These are phyloP conservation scores for Mycena vulgaris DNA, from an alignment of 768 basidiomycete genomes.

Conservation along the genomic window DNA sequence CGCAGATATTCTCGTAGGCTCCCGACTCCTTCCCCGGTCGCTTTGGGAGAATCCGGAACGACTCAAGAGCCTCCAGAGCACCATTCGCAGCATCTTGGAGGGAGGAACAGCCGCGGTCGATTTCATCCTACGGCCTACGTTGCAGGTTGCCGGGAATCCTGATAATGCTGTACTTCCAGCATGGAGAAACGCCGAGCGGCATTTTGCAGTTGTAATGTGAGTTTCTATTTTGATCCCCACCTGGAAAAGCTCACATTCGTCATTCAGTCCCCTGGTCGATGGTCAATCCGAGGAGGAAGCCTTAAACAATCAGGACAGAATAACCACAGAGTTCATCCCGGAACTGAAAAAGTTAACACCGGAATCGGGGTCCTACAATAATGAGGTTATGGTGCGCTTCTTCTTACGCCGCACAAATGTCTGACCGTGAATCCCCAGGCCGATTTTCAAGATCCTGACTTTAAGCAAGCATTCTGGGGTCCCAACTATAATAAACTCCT, in stretches of 20 bases:
- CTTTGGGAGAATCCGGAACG: constrained; percentile 26
- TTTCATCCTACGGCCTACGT: constrained; percentile 18
- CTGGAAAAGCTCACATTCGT: constrained; percentile 11
- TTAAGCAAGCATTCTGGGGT: constrained; percentile 29
- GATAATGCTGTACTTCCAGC: constrained; percentile 27
- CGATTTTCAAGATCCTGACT: constrained; percentile 26
- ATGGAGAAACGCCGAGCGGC: constrained; percentile 24
- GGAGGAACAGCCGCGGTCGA: constrained; percentile 20
- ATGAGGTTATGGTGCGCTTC: constrained; percentile 18
- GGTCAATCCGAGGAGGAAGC: constrained; percentile 21
- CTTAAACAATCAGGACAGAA: constrained; percentile 20
- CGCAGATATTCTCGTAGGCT: constrained; percentile 11
- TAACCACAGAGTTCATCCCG: constrained; percentile 25
- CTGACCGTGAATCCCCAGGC: constrained; percentile 20
- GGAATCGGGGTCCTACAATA: constrained; percentile 11
- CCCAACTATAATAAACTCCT: constrained; percentile 18
- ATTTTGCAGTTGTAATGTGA: constrained; percentile 16
- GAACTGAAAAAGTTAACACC: constrained; percentile 23
- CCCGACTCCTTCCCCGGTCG: constrained; percentile 21
- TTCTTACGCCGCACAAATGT: constrained; percentile 5
- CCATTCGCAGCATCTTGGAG: constrained; percentile 24
- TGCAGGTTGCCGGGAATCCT: constrained; percentile 26
- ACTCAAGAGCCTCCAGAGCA: constrained; percentile 15
- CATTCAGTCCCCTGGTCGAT: constrained; percentile 20
- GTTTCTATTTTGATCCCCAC: constrained; percentile 4